Evolutionary conservation across 805 yeast genomes (phyloP).

Genomic region (Candida oleophila): DNA sequence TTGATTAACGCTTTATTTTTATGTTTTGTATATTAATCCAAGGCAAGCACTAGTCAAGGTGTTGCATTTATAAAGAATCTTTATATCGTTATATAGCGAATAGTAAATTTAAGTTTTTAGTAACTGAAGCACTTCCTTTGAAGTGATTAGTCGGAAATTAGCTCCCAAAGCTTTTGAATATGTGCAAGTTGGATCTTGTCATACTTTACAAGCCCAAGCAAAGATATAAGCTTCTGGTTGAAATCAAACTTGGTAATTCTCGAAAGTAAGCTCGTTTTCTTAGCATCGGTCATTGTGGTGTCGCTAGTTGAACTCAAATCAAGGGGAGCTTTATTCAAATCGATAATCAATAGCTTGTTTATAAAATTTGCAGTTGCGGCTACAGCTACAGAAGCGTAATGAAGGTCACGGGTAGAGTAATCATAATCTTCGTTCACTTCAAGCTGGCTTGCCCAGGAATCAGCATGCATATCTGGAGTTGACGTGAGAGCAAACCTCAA

Average conservation of each 20-base stretch:
- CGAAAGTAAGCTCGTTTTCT: neutral
- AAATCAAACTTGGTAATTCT: neutral
- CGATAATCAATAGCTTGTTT: slow-evolving; percentile 12
- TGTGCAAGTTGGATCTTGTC: neutral
- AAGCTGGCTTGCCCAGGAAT: slow-evolving; percentile 48
- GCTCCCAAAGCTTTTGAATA: slow-evolving; percentile 15
- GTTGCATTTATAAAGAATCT: neutral
- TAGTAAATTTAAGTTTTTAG: slow-evolving; percentile 5
- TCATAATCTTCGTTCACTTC: slow-evolving; percentile 52
- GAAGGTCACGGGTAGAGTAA: slow-evolving; percentile 36
- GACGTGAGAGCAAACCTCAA: slow-evolving; percentile 32
- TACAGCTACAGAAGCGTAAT: slow-evolving; percentile 26
- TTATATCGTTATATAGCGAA: neutral
- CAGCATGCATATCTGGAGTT: slow-evolving; percentile 25
- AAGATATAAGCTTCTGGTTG: neutral
- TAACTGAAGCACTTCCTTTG: neutral
- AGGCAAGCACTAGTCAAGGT: neutral
- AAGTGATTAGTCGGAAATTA: neutral
- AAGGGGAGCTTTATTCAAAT: slow-evolving; percentile 4
- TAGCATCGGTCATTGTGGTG: slow-evolving; percentile 3
- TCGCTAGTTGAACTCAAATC: slow-evolving; percentile 12
- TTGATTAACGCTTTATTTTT: neutral
- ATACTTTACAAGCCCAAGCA: neutral
- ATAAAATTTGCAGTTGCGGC: slow-evolving; percentile 21
- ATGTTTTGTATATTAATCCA: neutral